Base-by-base conservation (phyloP, 345 rosid species). In the Eucalyptus curtisii region DNA sequence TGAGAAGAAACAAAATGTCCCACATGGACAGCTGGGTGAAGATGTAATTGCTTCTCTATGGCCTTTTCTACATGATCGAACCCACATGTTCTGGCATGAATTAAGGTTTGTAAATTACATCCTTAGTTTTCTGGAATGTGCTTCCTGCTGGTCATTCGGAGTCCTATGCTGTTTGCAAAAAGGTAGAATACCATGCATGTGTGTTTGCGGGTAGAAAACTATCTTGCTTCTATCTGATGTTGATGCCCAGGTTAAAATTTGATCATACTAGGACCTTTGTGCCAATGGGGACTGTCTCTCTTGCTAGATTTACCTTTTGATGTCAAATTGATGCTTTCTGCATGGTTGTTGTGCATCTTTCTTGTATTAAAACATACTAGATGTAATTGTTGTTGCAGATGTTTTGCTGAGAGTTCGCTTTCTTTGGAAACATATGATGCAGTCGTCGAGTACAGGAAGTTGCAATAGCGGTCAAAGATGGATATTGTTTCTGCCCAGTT, bases 21-120 rank as follows among this genome's bases (percentile, higher is more conserved):
- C 64, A 48, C 68, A 91, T 25, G 71, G 88, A 50, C 93, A 89
- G 66, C 88, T 31, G 22, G 89, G 87, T 66, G 86, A 90, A 44
- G 90, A 87, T 48, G 87, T 91, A 88, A 87, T 90, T 50, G 91
- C 93, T 42, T 93, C 95, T 88, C 91, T 97, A 80, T 88, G 85
- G 50, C 91, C 92, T 85, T 95, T 94, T 90, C 92, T 95, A 89
- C 91, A 52, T 15, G 80, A 92, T 27, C 89, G 88, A 89, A 92
- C 92, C 9, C 76, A 92, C 80, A 86, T 91, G 91, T 95, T 97
- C 92, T 97, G 95, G 96, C 97, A 97, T 90, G 98, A 97, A 91
- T 90, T 96, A 42, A 94, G 95, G 97, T 95, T 89, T 31, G 61
- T 25, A 33, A 45, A 48, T 48, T 49, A 25, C 64, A 49, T 37